Conservation (phyloP, 768 basidiomycete species). For the Crepidotus variabilis region DNA sequence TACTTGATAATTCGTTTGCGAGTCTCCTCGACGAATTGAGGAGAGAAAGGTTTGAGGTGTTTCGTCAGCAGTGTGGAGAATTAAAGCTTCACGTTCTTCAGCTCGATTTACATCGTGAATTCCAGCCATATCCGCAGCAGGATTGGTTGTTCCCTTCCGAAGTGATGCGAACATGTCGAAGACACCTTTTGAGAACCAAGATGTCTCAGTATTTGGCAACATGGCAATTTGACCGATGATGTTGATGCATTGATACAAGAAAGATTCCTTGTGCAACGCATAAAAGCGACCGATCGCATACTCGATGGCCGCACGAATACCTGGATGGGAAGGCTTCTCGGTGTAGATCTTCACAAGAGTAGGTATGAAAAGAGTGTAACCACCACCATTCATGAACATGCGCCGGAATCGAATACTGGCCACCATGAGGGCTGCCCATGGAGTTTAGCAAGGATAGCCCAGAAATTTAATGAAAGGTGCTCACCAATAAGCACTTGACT, state of each 20-base stretch:
- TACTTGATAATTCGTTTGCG: conserved; percentile 36
- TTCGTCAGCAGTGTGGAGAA: conserved; percentile 68
- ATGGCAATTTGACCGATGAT: conserved; percentile 52
- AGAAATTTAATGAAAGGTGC: conserved; percentile 13
- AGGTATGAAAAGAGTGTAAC: conserved; percentile 75
- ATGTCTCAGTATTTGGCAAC: conserved; percentile 42
- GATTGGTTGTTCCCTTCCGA: conserved; percentile 33
- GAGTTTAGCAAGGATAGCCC: background rate
- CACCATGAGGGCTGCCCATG: conserved; percentile 56
- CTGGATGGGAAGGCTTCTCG: conserved; percentile 51
- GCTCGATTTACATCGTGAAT: conserved; percentile 59
- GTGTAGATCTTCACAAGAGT: conserved; percentile 66
- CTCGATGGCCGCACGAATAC: conserved; percentile 65
- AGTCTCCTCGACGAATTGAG: conserved; percentile 41
- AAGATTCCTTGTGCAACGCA: conserved; percentile 66
- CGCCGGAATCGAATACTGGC: conserved; percentile 75
- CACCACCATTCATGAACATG: conserved; percentile 68
- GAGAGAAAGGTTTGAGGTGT: conserved; percentile 68
- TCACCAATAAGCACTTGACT: conserved; percentile 68
- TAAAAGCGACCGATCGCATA: conserved; percentile 72
- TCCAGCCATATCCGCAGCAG: conserved; percentile 56
- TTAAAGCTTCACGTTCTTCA: conserved; percentile 68
- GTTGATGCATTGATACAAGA: conserved; percentile 72
- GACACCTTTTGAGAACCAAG: conserved; percentile 53
- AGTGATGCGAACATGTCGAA: conserved; percentile 59